Evolutionary conservation across 345 rosid species (phyloP), one percentile per base, ranked within the genome.

Genomic region (Murraya paniculata): DNA sequence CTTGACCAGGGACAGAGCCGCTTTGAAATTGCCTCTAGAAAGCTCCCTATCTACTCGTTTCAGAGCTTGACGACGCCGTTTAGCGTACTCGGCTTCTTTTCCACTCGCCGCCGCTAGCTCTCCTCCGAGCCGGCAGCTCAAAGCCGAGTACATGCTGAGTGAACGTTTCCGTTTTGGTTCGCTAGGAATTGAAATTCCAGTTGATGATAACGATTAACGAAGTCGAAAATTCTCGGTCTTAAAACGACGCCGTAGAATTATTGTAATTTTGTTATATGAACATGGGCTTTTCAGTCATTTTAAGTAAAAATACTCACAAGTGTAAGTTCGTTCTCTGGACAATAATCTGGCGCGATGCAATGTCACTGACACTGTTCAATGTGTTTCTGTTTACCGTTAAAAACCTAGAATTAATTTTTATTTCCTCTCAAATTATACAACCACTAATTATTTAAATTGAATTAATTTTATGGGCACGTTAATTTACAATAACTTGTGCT

Each of bases 1-100:
- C 81, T 87, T 86, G 71, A 85, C 87, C 11, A 83, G 81, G 59
- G 87, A 78, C 38, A 89, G 74, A 25, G 92, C 92, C 13, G 61
- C 57, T 64, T 71, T 78, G 75, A 80, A 81, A 77, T 87, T 82
- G 39, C 90, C 81, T 73, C 78, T 88, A 0, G 82, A 74, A 36
- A 89, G 89, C 82, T 88, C 90, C 69, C 78, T 86, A 70, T 79
- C 85, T 25, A 87, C 79, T 80, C 88, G 86, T 68, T 81, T 79
- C 22, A 90, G 84, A 35, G 83, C 84, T 73, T 75, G 68, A 28
- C 83, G 85, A 36, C 88, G 91, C 3, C 87, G 84, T 31, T 27
- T 57, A 0, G 73, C 36, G 8, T 38, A 28, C 39, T 76, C 67
- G 41, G 75, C 77, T 78, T 50, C 69, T 30, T 79, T 67, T 28